Evolutionary conservation across 2,329 filamentous ascomycete genomes (phyloP).

Genomic region (Diaporthe citri): DNA sequence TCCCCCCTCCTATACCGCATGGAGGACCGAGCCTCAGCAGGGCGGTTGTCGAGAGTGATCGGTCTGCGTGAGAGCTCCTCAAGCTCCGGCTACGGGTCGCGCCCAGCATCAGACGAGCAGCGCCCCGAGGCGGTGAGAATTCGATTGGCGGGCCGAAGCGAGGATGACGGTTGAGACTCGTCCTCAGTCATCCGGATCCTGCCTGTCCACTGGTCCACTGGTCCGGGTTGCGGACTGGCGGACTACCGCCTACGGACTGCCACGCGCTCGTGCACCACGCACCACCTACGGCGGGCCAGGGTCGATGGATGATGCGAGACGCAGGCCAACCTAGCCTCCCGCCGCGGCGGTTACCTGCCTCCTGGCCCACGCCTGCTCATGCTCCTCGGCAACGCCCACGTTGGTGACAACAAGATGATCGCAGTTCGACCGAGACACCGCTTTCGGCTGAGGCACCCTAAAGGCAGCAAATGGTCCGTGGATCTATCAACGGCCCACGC

Average conservation of each 20-base stretch:
- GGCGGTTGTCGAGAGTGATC: neutral
- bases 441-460: slow-evolving; percentile 24
- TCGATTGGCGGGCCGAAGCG: slow-evolving; percentile 25
- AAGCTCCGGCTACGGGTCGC: neutral
- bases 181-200: neutral
- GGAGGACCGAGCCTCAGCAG: neutral
- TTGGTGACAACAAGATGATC: slow-evolving; percentile 17
- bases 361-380: neutral
- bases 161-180: slow-evolving; percentile 16
- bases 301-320: neutral
- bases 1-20: neutral
- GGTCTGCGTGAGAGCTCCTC: neutral
- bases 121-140: slow-evolving; percentile 13
- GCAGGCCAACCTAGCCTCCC: slow-evolving; percentile 7
- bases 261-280: neutral
- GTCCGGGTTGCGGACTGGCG: neutral
- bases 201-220: slow-evolving; percentile 9
- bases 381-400: slow-evolving; percentile 20
- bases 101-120: neutral
- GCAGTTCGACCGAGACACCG: slow-evolving; percentile 38
- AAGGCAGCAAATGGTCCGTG: slow-evolving; percentile 18
- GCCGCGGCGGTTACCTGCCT: slow-evolving; percentile 26
- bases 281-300: slow-evolving; percentile 10
- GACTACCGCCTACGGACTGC: neutral
- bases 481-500: neutral